Base-by-base conservation (phyloP, 148 eudicot species). In the Spergularia bocconei region DNA sequence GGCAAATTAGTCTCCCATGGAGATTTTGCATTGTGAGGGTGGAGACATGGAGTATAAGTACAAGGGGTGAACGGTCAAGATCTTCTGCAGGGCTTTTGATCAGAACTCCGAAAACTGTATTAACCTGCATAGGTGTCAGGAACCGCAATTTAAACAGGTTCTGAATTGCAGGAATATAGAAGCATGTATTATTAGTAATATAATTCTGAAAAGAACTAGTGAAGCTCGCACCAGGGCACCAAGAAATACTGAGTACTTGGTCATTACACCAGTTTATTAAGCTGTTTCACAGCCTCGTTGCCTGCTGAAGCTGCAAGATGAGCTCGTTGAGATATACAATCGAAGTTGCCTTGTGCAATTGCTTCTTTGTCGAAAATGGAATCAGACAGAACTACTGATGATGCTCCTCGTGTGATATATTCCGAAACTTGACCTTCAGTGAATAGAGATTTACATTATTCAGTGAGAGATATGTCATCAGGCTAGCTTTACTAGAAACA, bases 311-410 rank as follows among this genome's bases (percentile, higher is more conserved):
- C 81, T 69, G 91, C 98, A 71, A 68, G 71, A 25, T 72, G 73
- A 25, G 98, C 89, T 64, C 83, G 92, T 70, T 75, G 80, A 75
- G 84, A 63, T 70, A 91, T 82, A 48, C 48, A 64, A 52, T 72
- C 58, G 20, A 88, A 91, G 75, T 90, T 83, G 67, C 86, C 79
- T 58, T 78, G 82, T 50, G 20, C 53, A 79, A 91, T 67, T 56
- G 92, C 91, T 75, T 86, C 84, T 81, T 86, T 87, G 52, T 83
- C 83, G 73, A 93, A 93, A 74, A 91, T 91, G 78, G 97, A 91
- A 87, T 93, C 96, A 58, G 93, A 90, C 59, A 93, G 72, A 63
- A 93, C 93, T 67, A 91, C 96, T 44, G 96, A 65, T 54, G 92
- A 82, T 78, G 96, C 92, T 85, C 98, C 98, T 61, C 74, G 79